These are phyloP conservation scores for Nemophila menziesii DNA, from an alignment of 257 asterid genomes.

Conservation along the genomic window DNA sequence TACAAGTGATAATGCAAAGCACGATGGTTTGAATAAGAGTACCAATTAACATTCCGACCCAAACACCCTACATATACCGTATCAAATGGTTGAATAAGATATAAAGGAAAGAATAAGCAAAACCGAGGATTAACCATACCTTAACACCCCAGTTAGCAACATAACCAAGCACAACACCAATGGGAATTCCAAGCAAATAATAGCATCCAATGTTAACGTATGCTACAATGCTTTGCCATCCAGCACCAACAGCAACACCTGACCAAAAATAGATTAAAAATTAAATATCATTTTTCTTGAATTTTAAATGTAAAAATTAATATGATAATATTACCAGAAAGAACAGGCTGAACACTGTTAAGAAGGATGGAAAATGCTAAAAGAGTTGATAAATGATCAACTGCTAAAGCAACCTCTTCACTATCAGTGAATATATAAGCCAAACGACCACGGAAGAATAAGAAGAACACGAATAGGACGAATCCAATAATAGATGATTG, in stretches of 20 bases:
- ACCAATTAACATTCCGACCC: slow-evolving; percentile 45
- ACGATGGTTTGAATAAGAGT: slow-evolving; percentile 26
- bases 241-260: slow-evolving; percentile 74
- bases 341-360: slow-evolving; percentile 60
- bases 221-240: slow-evolving; percentile 54
- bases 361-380: slow-evolving; percentile 55
- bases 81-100: background rate
- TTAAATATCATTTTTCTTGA: too few relatives aligned
- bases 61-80: slow-evolving; percentile 36
- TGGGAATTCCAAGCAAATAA: slow-evolving; percentile 50
- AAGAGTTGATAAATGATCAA: slow-evolving; percentile 42
- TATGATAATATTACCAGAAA: slow-evolving; percentile 33
- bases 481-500: slow-evolving; percentile 40
- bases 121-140: slow-evolving; percentile 14
- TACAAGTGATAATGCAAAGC: slow-evolving; percentile 27
- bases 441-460: slow-evolving; percentile 37
- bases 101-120: background rate
- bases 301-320: background rate
- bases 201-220: slow-evolving; percentile 48
- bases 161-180: slow-evolving; percentile 51
- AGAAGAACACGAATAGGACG: slow-evolving; percentile 29
- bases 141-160: slow-evolving; percentile 33
- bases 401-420: slow-evolving; percentile 28
- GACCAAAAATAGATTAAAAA: background rate
- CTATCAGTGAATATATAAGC: slow-evolving; percentile 49